Conservation (phyloP, 148 eudicot genomes). For the Pouteria glomerata region DNA sequence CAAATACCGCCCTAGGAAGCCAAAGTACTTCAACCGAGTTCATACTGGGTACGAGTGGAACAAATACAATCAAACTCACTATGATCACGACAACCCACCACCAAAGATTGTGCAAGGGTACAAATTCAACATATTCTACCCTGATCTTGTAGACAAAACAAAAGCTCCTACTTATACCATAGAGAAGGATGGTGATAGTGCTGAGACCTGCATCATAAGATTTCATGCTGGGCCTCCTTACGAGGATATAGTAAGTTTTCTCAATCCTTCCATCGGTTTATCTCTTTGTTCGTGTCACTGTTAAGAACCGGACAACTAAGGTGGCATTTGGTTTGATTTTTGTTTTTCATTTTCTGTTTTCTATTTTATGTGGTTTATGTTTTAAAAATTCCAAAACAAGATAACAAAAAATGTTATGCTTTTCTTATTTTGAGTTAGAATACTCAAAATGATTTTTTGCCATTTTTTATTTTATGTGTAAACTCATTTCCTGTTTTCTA, state of each 20-base stretch:
- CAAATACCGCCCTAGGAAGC: conserved; percentile 94
- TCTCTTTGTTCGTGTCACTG: no score
- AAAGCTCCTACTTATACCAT: conserved; percentile 77
- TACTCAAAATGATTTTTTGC: no score
- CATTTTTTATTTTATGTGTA: no score
- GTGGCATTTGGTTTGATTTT: no score
- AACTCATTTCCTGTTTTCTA: no score
- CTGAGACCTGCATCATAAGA: conserved; percentile 87
- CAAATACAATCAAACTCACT: conserved; percentile 97
- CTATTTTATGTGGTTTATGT: no score
- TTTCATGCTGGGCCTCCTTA: conserved; percentile 99
- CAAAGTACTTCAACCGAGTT: conserved; percentile 95
- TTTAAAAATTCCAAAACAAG: no score
- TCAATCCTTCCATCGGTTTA: not conserved
- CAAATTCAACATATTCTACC: conserved; percentile 94
- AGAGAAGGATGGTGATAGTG: conserved; percentile 90
- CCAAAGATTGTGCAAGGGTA: conserved; percentile 98
- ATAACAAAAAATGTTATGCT: no score
- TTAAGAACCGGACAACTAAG: no score
- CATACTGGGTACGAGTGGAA: conserved; percentile 99
- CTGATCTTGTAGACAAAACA: conserved; percentile 87
- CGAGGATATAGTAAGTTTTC: conserved; percentile 85
- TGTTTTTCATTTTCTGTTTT: no score
- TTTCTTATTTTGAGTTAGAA: no score
- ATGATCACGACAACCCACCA: conserved; percentile 95